Percentiles rank a stretch among this genome's conserved stretches.
Evolutionary conservation across 1,284 basidiomycete species (phyloP).

Genomic region (Sporisorium iseilematis-ciliati): DNA sequence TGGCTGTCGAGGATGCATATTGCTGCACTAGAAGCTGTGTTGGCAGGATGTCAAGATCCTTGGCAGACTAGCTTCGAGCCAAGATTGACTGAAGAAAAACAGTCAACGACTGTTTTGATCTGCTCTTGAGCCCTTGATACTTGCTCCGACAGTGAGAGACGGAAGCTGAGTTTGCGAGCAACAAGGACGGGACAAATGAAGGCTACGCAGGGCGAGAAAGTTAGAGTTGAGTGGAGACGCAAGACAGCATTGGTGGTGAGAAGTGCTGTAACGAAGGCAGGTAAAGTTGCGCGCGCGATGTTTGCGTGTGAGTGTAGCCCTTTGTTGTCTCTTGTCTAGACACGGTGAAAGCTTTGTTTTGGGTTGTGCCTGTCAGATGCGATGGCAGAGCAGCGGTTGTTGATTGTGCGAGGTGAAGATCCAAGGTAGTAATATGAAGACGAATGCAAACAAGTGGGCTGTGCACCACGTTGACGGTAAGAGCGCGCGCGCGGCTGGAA

Average conservation of each 20-base stretch:
- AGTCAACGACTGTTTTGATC: neutral
- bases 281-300: neutral
- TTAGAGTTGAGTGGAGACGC: neutral
- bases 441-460: slow-evolving; percentile 11
- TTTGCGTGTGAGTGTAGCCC: neutral
- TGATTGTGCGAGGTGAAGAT: slow-evolving; percentile 8
- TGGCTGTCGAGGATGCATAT: slow-evolving; percentile 44
- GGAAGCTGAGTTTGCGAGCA: neutral
- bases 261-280: neutral
- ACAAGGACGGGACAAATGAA: neutral
- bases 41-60: neutral
- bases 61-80: neutral
- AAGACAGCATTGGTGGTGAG: slow-evolving; percentile 28
- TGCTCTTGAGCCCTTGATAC: neutral
- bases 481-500: neutral
- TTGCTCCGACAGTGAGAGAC: neutral
- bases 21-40: neutral
- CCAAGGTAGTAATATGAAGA: slow-evolving; percentile 12
- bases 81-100: neutral
- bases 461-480: neutral
- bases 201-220: neutral
- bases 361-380: neutral
- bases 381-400: neutral
- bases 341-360: neutral
- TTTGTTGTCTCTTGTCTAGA: neutral